Conservation (phyloP, 192 early-diverging fungal species). For the Helicostylum pulchrum region DNA sequence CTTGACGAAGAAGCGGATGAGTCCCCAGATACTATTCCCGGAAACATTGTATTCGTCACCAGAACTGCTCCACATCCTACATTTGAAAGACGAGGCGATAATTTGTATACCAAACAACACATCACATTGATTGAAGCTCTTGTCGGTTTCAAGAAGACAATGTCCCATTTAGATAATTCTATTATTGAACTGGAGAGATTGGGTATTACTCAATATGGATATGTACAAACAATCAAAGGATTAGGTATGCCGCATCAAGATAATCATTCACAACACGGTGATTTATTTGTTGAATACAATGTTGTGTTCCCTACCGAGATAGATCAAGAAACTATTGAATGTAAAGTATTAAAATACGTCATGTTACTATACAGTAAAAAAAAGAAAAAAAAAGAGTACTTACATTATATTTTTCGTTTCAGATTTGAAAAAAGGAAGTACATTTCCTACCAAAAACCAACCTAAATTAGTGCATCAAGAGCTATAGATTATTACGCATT, state of each 20-base stretch:
- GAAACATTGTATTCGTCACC: constrained; percentile 82
- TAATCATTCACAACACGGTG: constrained; percentile 57
- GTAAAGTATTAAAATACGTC: constrained; percentile 23
- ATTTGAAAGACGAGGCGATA: constrained; percentile 73
- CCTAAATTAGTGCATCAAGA: constrained; percentile 13
- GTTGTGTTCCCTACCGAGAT: constrained; percentile 73
- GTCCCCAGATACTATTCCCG: constrained; percentile 83
- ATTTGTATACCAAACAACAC: constrained; percentile 72
- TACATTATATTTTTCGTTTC: neutral
- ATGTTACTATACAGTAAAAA: neutral
- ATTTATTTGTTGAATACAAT: constrained; percentile 86
- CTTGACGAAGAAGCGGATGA: constrained; percentile 93
- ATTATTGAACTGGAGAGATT: constrained; percentile 56
- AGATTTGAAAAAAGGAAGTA: constrained; percentile 3
- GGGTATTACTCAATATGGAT: constrained; percentile 60
- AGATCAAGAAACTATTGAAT: constrained; percentile 33
- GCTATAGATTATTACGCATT: neutral
- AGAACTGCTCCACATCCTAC: constrained; percentile 62
- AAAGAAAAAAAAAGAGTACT: neutral
- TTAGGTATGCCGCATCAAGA: constrained; percentile 87
- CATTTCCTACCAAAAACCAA: neutral
- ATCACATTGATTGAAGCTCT: constrained; percentile 79
- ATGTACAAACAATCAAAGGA: constrained; percentile 73
- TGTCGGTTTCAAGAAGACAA: constrained; percentile 70
- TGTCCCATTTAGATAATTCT: constrained; percentile 81